These are phyloP conservation scores for Scytalidium sp. DNA, from an alignment of 2,329 filamentous ascomycete genomes.

Conservation along the genomic window DNA sequence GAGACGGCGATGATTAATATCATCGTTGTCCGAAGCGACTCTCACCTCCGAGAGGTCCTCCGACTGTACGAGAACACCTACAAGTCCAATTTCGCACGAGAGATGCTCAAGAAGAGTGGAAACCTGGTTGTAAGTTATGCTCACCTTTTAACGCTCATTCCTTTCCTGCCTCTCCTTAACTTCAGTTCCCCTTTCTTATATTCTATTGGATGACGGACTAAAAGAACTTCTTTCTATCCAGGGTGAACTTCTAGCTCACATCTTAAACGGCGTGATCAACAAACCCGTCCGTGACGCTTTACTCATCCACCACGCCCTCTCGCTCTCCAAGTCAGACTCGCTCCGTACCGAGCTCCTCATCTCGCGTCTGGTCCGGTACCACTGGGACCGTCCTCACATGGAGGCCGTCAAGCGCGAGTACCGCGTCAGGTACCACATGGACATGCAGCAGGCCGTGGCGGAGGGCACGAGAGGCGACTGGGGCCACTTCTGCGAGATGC, in stretches of 20 bases:
- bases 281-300: constrained; percentile 89
- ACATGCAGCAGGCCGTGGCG: constrained; percentile 74
- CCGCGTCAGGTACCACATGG: constrained; percentile 68
- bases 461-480: constrained; percentile 76
- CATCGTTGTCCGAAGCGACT: constrained; percentile 75
- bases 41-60: constrained; percentile 78
- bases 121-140: constrained; percentile 79
- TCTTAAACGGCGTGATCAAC: constrained; percentile 96
- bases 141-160: background rate
- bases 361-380: constrained; percentile 79
- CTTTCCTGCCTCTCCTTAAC: constrained; percentile 6
- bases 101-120: constrained; percentile 82
- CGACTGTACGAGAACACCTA: constrained; percentile 72
- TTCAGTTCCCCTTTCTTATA: constrained; percentile 1
- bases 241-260: constrained; percentile 92
- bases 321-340: constrained; percentile 60
- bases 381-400: constrained; percentile 88
- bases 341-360: constrained; percentile 84
- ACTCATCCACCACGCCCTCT: constrained; percentile 86
- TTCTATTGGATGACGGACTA: background rate
- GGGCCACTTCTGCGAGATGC: constrained; percentile 69
- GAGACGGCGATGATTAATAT: constrained; percentile 86
- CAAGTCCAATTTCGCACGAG: constrained; percentile 78
- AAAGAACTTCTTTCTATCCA: constrained; percentile 32
- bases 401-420: constrained; percentile 77